Evolutionary conservation across 257 asterid species (phyloP).

Genomic region (Solanum tarijense): DNA sequence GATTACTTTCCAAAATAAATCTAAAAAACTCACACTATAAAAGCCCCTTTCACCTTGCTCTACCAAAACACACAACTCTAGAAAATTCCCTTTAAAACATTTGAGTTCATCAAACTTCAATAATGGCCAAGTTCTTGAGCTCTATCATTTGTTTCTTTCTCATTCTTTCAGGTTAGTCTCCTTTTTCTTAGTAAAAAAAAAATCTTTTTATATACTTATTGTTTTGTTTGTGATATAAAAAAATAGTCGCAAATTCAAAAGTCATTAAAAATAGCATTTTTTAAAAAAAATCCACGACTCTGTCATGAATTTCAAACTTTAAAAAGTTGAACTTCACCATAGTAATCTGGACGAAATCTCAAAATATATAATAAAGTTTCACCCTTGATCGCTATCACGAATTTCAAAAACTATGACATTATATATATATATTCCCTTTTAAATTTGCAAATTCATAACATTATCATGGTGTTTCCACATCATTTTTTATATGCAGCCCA

Average conservation of each 20-base stretch:
- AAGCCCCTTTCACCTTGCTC: not conserved
- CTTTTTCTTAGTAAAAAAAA: too few relatives aligned
- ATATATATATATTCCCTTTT: not conserved
- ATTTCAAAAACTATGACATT: too few relatives aligned
- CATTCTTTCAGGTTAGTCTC: slow-evolving; percentile 19
- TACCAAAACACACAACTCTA: not conserved
- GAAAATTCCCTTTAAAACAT: not conserved
- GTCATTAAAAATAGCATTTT: too few relatives aligned
- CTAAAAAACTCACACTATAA: not conserved
- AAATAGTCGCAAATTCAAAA: not conserved
- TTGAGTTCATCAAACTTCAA: not conserved
- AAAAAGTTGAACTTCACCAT: not conserved
- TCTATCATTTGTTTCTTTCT: not conserved
- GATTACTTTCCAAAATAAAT: not conserved
- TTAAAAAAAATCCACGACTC: too few relatives aligned
- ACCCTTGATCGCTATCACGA: not conserved
- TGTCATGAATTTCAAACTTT: not conserved
- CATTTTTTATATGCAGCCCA: not conserved
- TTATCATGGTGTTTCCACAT: not conserved
- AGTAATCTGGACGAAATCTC: not conserved
- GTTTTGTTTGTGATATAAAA: not conserved
- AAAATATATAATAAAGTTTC: not conserved
- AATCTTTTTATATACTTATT: not conserved
- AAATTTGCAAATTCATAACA: not conserved
- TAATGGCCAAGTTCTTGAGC: not conserved